phyloP scores from a whole-genome alignment of 768 basidiomycete genomes.

The Leccinum aurantiacum region DNA sequence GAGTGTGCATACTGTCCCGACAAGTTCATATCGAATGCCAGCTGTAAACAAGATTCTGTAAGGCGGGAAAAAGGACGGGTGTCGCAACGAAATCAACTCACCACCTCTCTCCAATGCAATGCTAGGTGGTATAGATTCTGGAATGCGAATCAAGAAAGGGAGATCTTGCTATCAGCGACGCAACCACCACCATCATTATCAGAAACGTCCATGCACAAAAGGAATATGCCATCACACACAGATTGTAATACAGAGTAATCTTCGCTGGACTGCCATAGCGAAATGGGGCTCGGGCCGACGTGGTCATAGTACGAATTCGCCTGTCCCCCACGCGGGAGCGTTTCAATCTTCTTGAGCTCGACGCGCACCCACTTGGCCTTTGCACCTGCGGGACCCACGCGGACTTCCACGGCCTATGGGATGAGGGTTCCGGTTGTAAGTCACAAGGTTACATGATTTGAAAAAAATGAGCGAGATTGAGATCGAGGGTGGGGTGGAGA shows the following conservation, averaged over 20 bases:
- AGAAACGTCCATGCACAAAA: slow-evolving; percentile 4
- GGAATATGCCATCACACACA: slow-evolving; percentile 39
- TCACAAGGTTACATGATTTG: neutral
- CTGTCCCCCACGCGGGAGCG: slow-evolving; percentile 66
- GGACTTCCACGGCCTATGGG: slow-evolving; percentile 73
- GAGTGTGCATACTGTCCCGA: slow-evolving; percentile 82
- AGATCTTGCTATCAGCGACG: slow-evolving; percentile 66
- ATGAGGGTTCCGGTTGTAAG: slow-evolving; percentile 1
- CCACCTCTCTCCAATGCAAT: slow-evolving; percentile 78
- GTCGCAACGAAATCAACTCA: slow-evolving; percentile 27
- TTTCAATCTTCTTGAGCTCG: slow-evolving; percentile 90
- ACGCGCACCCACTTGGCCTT: slow-evolving; percentile 93
- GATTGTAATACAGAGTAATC: slow-evolving; percentile 70
- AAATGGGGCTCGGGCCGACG: slow-evolving; percentile 79
- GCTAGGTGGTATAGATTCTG: slow-evolving; percentile 87
- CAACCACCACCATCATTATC: slow-evolving; percentile 5
- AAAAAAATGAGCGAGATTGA: slow-evolving; percentile 4
- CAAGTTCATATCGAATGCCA: slow-evolving; percentile 87
- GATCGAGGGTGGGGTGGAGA: neutral
- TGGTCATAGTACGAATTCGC: slow-evolving; percentile 75
- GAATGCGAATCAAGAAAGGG: slow-evolving; percentile 87
- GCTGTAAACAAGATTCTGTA: slow-evolving; percentile 41
- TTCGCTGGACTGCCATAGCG: slow-evolving; percentile 77
- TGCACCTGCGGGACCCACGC: slow-evolving; percentile 68
- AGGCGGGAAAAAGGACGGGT: neutral